Base-by-base conservation (phyloP, 2,329 filamentous ascomycete species). In the Fusarium illudens region DNA sequence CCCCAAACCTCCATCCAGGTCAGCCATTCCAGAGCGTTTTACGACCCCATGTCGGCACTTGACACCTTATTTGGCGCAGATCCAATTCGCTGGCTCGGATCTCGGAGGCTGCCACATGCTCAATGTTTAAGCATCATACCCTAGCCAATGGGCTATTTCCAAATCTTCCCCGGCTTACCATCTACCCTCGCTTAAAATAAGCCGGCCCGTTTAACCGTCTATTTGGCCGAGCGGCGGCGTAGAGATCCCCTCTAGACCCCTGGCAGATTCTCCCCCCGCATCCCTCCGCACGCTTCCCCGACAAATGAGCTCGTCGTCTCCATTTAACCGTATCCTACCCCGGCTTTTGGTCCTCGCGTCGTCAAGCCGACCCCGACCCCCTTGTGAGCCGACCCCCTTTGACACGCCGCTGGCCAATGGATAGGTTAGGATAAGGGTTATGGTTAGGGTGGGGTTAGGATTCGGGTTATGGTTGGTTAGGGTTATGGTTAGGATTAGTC, bases 201-300 rank as follows among this genome's bases (percentile, higher is more conserved):
- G 62, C 66, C 66, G 66, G 66, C 65, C 66, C 66, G 66, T 64
- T 67, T 67, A 68, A 54, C 66, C 66, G 66, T 20, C 29, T 55
- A 42, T 63, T 60, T 55, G 44, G 22, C 56, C 49, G 61, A 68
- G 22, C 13, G 15, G 29, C 32, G 53, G 62, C 53, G 58, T 39
- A 39, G 54, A n/a, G 56, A 54, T 67, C 65, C 53, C 57, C 36
- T 55, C 34, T 46, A 39, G 52, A 55, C 36, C 22, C 50, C 22
- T 27, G 50, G 48, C 20, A 27, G 33, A 20, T 29, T 44, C 27
- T 22, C 44, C n/a, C 51, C 51, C 51, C 51, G 55, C 44, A 54
- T 33, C 17, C 39, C 27, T 57, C 34, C 20, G 52, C 50, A 25
- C 33, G 8, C 27, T 30, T 36, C 12, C 17, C 61, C 60, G 30